These are phyloP conservation scores for Discostella stelligera DNA, from an alignment of 352 stramenopile genomes.

Conservation along the genomic window DNA sequence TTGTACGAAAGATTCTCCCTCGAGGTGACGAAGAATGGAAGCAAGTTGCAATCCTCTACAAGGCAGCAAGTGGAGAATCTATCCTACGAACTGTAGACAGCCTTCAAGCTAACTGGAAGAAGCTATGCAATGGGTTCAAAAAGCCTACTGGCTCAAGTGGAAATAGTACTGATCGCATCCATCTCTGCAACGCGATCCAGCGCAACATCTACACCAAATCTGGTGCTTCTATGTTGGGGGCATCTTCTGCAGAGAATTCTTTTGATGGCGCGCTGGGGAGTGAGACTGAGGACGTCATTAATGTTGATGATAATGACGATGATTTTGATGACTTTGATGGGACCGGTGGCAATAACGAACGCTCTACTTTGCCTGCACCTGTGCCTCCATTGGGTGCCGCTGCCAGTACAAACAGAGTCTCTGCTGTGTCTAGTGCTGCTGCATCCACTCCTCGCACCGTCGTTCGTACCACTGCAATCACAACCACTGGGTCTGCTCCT, in stretches of 20 bases:
- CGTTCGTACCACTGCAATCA: neutral
- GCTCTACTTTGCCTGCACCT: neutral
- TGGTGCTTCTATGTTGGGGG: neutral
- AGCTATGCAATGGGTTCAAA: neutral
- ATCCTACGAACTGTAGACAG: neutral
- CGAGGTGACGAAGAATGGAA: neutral
- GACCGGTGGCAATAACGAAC: neutral
- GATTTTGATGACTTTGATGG: neutral
- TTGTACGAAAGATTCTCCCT: neutral
- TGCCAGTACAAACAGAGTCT: neutral
- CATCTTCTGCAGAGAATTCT: neutral
- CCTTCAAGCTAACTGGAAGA: neutral
- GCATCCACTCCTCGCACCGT: neutral
- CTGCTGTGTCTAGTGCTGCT: neutral
- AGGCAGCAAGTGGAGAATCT: neutral
- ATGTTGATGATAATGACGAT: neutral
- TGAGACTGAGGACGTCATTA: neutral
- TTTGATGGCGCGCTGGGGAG: neutral
- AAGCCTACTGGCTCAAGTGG: neutral
- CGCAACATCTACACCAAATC: neutral
- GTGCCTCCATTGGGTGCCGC: neutral
- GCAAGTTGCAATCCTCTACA: neutral
- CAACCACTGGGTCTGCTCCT: too few species aligned
- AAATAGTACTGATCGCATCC: neutral
- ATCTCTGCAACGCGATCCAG: neutral